These are phyloP conservation scores for Thelonectria rubi DNA, from an alignment of 2,329 filamentous ascomycete species.

Conservation along the genomic window DNA sequence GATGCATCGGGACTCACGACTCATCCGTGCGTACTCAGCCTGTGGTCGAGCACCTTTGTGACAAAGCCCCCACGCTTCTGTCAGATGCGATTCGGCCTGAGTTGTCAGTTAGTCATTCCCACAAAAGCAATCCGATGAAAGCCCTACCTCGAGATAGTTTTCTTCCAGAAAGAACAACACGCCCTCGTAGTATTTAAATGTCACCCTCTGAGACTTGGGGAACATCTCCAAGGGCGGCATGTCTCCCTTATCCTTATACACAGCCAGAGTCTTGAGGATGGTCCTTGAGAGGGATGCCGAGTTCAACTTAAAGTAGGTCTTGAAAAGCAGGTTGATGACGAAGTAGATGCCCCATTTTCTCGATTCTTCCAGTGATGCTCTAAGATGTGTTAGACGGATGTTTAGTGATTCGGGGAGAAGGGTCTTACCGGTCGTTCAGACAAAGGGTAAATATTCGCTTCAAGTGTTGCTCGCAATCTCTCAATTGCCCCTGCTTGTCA, in stretches of 20 bases:
- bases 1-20: neutral
- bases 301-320: constrained; percentile 97
- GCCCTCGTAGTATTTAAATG: constrained; percentile 95
- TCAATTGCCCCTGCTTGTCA: constrained; percentile 83
- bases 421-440: constrained; percentile 80
- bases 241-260: constrained; percentile 74
- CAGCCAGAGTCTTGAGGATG: constrained; percentile 83
- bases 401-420: neutral
- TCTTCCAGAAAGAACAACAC: constrained; percentile 95
- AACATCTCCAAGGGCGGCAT: constrained; percentile 83
- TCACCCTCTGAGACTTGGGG: constrained; percentile 89
- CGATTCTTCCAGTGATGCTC: constrained; percentile 84
- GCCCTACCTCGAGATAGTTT: constrained; percentile 78
- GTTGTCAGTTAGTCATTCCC: constrained; percentile 14
- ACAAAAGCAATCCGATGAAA: constrained; percentile 7
- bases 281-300: constrained; percentile 90
- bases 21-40: constrained; percentile 70
- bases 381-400: constrained; percentile 46
- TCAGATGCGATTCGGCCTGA: constrained; percentile 81
- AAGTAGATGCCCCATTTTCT: constrained; percentile 99
- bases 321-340: constrained; percentile 93
- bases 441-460: constrained; percentile 94
- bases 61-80: constrained; percentile 83
- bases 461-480: constrained; percentile 89
- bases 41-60: constrained; percentile 77